Base-by-base conservation (phyloP, 169 alveolate genomes). In the Cystoisospora suis region DNA sequence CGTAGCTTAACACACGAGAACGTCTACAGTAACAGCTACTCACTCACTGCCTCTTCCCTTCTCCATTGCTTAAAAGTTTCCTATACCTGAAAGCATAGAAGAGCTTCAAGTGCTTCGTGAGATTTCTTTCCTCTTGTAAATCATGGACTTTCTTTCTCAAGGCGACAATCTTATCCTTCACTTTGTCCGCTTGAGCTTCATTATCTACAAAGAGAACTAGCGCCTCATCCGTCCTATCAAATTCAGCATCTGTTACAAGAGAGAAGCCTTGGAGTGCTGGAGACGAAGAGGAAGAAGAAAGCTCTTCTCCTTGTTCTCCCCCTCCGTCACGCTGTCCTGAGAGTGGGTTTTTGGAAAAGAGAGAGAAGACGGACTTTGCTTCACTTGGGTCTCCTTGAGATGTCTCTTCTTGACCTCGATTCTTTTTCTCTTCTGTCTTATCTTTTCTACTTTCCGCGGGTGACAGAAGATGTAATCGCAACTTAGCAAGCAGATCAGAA, bases 21-120 rank as follows among this genome's bases (percentile, higher is more conserved):
- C n/a, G n/a, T n/a, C n/a, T n/a, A n/a, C n/a, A n/a, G n/a, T n/a
- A n/a, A n/a, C n/a, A n/a, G n/a, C n/a, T n/a, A n/a, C n/a, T n/a
- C n/a, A n/a, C n/a, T n/a, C n/a, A n/a, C n/a, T n/a, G n/a, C n/a
- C n/a, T n/a, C n/a, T n/a, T n/a, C n/a, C n/a, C n/a, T n/a, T n/a
- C n/a, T n/a, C n/a, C n/a, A n/a, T n/a, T n/a, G n/a, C n/a, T n/a
- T n/a, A n/a, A n/a, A n/a, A n/a, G n/a, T n/a, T n/a, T n/a, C n/a
- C n/a, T n/a, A 5, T n/a, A 65, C 77, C 77, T 65, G 45, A 36
- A 65, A 12, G 77, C 77, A 44, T 65, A 65, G 77, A 65, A 65
- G 42, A 65, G 77, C 34, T 44, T 12, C 45, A 65, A 1, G 42
- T 65, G 5, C n/a, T 65, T 65, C 7, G 40, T 17, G 75, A 65